Evolutionary conservation across 805 yeast species (phyloP).

Genomic region (Saccharomyces kudriavzevii): DNA sequence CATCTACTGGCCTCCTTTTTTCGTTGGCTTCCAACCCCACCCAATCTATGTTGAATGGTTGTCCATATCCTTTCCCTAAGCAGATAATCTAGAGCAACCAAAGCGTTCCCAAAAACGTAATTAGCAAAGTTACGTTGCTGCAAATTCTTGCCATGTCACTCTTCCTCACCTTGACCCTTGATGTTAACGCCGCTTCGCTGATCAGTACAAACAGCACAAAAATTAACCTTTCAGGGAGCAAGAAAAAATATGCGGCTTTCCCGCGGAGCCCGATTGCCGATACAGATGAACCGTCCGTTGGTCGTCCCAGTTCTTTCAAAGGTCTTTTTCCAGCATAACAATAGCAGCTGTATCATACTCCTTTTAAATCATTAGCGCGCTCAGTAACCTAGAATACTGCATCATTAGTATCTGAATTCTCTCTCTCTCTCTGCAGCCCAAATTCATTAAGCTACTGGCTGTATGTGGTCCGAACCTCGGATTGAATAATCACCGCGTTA

Average conservation of each 20-base stretch:
- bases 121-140: background rate
- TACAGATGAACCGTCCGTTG: background rate
- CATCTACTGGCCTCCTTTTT: background rate
- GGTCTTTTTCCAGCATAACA: background rate
- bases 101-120: background rate
- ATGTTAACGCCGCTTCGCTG: background rate
- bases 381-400: background rate
- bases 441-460: too few relatives aligned
- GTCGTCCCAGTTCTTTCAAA: background rate
- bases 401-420: too few relatives aligned
- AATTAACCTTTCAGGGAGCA: background rate
- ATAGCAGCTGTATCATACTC: background rate
- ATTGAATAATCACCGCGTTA: background rate
- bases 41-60: background rate
- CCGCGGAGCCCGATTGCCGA: background rate
- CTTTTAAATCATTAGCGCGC: background rate
- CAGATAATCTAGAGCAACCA: background rate
- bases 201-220: background rate
- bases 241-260: background rate
- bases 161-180: background rate
- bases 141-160: background rate
- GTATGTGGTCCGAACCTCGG: background rate
- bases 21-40: background rate
- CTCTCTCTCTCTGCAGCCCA: too few relatives aligned
- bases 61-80: background rate